Evolutionary conservation across 2,329 filamentous ascomycete species (phyloP), one percentile per base, ranked within the genome.

Genomic region (Oidium heveae): DNA sequence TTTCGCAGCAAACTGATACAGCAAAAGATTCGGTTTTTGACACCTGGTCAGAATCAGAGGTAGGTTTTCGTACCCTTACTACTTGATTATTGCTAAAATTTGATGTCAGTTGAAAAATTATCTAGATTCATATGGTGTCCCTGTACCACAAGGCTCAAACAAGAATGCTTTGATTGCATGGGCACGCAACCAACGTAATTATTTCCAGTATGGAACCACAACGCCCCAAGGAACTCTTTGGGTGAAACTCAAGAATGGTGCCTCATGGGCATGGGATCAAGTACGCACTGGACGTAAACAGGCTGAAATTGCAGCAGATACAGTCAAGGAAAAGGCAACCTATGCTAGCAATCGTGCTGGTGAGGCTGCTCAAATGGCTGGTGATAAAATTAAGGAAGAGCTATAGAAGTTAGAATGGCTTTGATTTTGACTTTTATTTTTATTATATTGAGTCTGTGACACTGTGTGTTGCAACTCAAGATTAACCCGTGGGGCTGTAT

Each of bases 61-160:
- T 50, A 28, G 15, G 9, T 28, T 32, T 16, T 28, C 2, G 7
- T 28, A 28, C 13, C 32, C 18, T 10, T 50, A 13, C 16, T 50
- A 50, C 13, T 44, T 24, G 24, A 10, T 12, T 12, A n/a, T 16
- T 24, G 32, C 46, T 50, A n/a, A 50, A 15, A 12, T 28, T 32
- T 32, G 3, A 46, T 28, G 4, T 13, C 32, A 50, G 46, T 71
- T 91, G 58, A 88, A 89, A 72, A 70, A 76, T 0, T 89, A 88
- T 63, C 75, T 89, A 7, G 84, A 89, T 64, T 82, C 78, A 58
- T 89, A 86, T 59, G 85, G 85, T 39, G 70, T 89, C 43, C 56
- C 59, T 1, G 62, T 62, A 41, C 62, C 61, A 47, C 63, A 66
- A 59, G 63, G 58, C 6, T 62, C 61, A n/a, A 61, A 56, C 34